These are phyloP conservation scores for Metschnikowia sp. DNA, from an alignment of 805 yeast species.

Conservation along the genomic window DNA sequence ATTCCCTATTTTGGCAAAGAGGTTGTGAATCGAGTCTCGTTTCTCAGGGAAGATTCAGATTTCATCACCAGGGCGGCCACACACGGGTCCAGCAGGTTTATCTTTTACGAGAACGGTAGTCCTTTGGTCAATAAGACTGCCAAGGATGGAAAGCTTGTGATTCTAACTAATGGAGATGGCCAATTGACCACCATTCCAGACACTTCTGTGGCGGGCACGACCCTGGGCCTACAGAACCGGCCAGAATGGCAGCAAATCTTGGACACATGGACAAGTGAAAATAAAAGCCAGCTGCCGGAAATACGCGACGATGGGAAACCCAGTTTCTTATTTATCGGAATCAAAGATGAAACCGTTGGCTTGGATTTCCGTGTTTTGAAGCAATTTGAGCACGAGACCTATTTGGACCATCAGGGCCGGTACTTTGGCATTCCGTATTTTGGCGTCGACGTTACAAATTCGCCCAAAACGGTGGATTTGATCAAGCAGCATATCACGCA, in stretches of 20 bases:
- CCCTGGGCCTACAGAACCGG: slow-evolving; percentile 19
- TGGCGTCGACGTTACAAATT: slow-evolving; percentile 54
- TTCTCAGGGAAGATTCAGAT: slow-evolving; percentile 52
- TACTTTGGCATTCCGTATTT: slow-evolving; percentile 63
- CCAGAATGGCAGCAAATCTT: slow-evolving; percentile 13
- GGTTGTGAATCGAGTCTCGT: slow-evolving; percentile 61
- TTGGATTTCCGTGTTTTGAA: slow-evolving; percentile 29
- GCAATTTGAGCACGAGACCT: slow-evolving; percentile 27
- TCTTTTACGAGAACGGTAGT: slow-evolving; percentile 36
- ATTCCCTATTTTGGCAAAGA: slow-evolving; percentile 44
- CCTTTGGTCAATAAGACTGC: slow-evolving; percentile 32
- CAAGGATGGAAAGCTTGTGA: slow-evolving; percentile 25
- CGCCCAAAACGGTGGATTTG: slow-evolving; percentile 40
- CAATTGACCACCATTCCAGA: slow-evolving; percentile 22
- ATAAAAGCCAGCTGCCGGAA: slow-evolving; percentile 35
- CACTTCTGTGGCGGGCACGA: slow-evolving; percentile 13
- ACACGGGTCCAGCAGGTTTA: slow-evolving; percentile 47
- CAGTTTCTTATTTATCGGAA: slow-evolving; percentile 38
- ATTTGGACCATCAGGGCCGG: slow-evolving; percentile 42
- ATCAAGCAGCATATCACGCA: slow-evolving; percentile 23
- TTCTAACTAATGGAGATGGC: slow-evolving; percentile 33
- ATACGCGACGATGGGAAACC: slow-evolving; percentile 38
- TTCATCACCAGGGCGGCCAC: slow-evolving; percentile 46
- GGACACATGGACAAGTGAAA: slow-evolving; percentile 29
- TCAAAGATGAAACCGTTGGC: slow-evolving; percentile 45